Conservation (phyloP, 352 stramenopile species). For the Elongisporangium senticosum region DNA sequence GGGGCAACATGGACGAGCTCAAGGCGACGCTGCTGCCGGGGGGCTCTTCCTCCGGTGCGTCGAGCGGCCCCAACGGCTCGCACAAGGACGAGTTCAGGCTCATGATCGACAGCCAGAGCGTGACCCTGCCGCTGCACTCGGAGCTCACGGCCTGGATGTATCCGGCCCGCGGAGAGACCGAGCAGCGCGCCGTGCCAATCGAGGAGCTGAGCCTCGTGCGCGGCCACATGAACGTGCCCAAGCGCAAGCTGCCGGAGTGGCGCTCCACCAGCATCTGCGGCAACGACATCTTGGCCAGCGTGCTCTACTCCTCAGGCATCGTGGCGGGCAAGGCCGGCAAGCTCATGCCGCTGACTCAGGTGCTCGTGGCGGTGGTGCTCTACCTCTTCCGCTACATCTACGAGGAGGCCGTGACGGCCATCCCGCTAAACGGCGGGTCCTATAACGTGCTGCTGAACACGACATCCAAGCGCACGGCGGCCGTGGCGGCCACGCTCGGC, state of each 20-base stretch:
- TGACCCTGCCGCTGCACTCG: slow-evolving; percentile 13
- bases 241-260: slow-evolving; percentile 62
- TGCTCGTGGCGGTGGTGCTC: slow-evolving; percentile 69
- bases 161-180: slow-evolving; percentile 29
- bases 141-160: slow-evolving; percentile 35
- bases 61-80: background rate
- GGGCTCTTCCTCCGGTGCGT: slow-evolving; percentile 9
- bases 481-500: slow-evolving; percentile 80
- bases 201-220: slow-evolving; percentile 23
- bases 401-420: slow-evolving; percentile 85
- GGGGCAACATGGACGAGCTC: slow-evolving; percentile 37
- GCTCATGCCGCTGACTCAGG: slow-evolving; percentile 79
- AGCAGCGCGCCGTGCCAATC: slow-evolving; percentile 17
- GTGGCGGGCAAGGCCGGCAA: slow-evolving; percentile 72
- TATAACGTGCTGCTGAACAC: slow-evolving; percentile 92
- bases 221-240: slow-evolving; percentile 14
- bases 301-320: slow-evolving; percentile 76
- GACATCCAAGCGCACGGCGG: slow-evolving; percentile 86
- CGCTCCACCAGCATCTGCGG: slow-evolving; percentile 88
- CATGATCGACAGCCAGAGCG: slow-evolving; percentile 3
- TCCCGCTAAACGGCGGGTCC: slow-evolving; percentile 88
- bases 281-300: slow-evolving; percentile 90
- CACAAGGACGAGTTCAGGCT: slow-evolving; percentile 7
- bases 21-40: slow-evolving; percentile 28
- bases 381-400: slow-evolving; percentile 85